These are phyloP conservation scores for Lactarius akahatsu DNA, from an alignment of 768 basidiomycete genomes.

Conservation along the genomic window DNA sequence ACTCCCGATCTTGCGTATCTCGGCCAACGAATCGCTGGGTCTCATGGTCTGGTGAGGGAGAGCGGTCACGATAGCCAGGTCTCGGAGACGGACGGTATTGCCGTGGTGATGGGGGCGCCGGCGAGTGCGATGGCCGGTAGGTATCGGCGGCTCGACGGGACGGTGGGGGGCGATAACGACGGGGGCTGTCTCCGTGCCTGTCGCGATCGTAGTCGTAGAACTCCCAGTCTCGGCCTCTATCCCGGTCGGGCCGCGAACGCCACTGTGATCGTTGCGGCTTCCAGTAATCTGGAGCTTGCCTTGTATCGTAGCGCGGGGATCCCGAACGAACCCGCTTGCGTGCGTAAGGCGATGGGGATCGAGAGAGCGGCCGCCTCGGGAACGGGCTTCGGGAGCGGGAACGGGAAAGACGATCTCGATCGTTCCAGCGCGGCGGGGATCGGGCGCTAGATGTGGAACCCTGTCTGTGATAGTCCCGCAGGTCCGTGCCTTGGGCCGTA, in stretches of 20 bases:
- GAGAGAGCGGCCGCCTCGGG: slow-evolving; percentile 1
- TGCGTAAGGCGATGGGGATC: slow-evolving; percentile 15
- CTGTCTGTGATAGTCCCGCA: slow-evolving; percentile 1
- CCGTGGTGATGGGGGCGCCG: slow-evolving; percentile 12
- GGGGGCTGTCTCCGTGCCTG: slow-evolving; percentile 6
- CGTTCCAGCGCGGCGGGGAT: slow-evolving; percentile 7
- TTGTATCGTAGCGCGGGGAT: slow-evolving; percentile 9
- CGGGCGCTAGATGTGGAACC: slow-evolving; percentile 11
- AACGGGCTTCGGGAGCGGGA: slow-evolving; percentile 8
- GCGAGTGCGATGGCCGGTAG: slow-evolving; percentile 3
- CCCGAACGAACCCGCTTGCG: slow-evolving; percentile 19
- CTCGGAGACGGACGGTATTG: neutral
- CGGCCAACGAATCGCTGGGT: neutral
- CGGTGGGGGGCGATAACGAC: neutral
- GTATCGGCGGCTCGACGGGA: neutral
- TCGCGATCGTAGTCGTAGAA: neutral
- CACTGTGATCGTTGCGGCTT: neutral
- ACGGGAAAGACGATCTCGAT: slow-evolving; percentile 10
- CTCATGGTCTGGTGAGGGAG: neutral
- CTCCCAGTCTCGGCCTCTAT: slow-evolving; percentile 1
- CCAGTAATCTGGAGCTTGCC: slow-evolving; percentile 2
- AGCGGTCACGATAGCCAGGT: slow-evolving; percentile 2
- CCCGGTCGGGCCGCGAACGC: neutral
- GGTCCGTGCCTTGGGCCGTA: neutral
- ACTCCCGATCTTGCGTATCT: neutral